These are phyloP conservation scores for Pichia sp. DNA, from an alignment of 1,139 yeast species.

Conservation along the genomic window DNA sequence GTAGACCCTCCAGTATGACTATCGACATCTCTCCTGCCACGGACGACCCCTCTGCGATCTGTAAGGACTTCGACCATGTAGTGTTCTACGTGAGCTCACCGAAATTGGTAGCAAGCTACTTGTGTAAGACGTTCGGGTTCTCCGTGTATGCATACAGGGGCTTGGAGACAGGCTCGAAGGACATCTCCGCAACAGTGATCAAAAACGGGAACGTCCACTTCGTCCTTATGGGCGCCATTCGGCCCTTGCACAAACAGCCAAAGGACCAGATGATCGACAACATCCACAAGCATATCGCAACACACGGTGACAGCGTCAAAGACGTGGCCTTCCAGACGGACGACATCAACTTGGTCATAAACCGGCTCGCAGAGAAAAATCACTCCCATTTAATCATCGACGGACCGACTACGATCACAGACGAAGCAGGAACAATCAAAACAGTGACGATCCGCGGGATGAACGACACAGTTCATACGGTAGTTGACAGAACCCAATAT, in stretches of 20 bases:
- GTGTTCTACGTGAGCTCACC: slow-evolving; percentile 67
- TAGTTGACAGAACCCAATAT: slow-evolving; percentile 45
- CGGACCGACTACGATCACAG: slow-evolving; percentile 40
- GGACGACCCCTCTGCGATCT: not conserved
- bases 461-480: slow-evolving; percentile 65
- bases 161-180: slow-evolving; percentile 61
- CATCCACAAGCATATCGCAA: slow-evolving; percentile 44
- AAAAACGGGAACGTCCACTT: slow-evolving; percentile 54
- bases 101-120: slow-evolving; percentile 53
- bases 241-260: slow-evolving; percentile 21
- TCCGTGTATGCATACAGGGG: slow-evolving; percentile 57
- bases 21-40: slow-evolving; percentile 6
- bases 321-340: slow-evolving; percentile 58
- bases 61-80: slow-evolving; percentile 42
- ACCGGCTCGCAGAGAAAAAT: not conserved
- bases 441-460: slow-evolving; percentile 56
- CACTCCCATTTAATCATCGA: slow-evolving; percentile 29
- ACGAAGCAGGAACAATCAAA: slow-evolving; percentile 47
- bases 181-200: slow-evolving; percentile 57
- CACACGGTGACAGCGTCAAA: slow-evolving; percentile 74
- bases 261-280: slow-evolving; percentile 32
- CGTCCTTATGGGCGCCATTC: slow-evolving; percentile 40
- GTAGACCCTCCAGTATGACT: not conserved
- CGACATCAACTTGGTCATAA: slow-evolving; percentile 6
- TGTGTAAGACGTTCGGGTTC: slow-evolving; percentile 59